Conservation (phyloP, 1,139 yeast species). For the Suhomyces anneliseae region DNA sequence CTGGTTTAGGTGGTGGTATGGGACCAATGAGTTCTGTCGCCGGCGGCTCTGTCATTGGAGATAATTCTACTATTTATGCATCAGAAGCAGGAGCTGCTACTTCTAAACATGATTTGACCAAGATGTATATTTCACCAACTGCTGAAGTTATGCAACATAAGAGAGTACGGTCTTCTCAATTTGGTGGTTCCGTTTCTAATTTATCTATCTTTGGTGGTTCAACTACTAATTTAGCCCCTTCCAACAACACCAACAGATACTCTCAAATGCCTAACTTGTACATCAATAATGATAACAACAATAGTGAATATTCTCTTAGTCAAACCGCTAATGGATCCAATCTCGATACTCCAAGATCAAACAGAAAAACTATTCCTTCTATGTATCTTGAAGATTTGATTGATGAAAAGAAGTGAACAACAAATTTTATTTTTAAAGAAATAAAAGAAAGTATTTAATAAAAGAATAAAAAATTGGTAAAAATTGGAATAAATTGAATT, state of each 20-base stretch:
- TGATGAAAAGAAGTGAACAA: conserved; percentile 24
- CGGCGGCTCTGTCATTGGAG: conserved; percentile 35
- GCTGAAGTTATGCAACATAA: conserved; percentile 65
- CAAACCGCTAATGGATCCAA: not conserved
- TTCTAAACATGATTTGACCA: conserved; percentile 44
- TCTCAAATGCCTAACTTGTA: conserved; percentile 38
- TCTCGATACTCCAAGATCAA: conserved; percentile 6
- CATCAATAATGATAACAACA: conserved; percentile 34
- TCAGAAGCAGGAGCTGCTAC: conserved; percentile 37
- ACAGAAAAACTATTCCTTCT: conserved; percentile 50
- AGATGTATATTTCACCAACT: conserved; percentile 76
- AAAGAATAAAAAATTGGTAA: no score
- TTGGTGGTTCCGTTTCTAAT: conserved; percentile 25
- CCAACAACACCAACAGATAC: conserved; percentile 26
- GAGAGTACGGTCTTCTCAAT: conserved; percentile 28
- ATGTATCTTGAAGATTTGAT: conserved; percentile 59
- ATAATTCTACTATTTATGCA: conserved; percentile 38
- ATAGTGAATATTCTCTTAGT: conserved; percentile 35
- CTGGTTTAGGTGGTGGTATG: conserved; percentile 16
- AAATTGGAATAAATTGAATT: no score
- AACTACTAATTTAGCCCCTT: conserved; percentile 27
- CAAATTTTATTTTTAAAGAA: no score
- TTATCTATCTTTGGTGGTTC: conserved; percentile 29
- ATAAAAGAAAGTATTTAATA: no score
- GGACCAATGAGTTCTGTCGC: conserved; percentile 7